Evolutionary conservation across 2,329 filamentous ascomycete genomes (phyloP).

Genomic region (Penicillium vulpinum): DNA sequence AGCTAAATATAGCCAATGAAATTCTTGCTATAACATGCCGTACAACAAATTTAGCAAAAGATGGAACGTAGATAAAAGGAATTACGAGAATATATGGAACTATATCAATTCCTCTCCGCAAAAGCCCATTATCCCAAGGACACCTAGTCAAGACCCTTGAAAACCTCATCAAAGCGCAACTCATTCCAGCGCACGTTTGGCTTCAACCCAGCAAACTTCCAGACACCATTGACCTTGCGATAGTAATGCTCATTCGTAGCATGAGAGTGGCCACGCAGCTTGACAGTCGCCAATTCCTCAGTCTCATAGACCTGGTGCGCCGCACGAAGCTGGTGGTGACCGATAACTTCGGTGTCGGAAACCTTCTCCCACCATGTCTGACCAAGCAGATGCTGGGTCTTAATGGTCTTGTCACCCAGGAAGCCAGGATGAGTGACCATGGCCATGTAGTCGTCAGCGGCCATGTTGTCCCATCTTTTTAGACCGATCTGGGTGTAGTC

Average conservation of each 20-base stretch:
- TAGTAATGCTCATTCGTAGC: slow-evolving; percentile 60
- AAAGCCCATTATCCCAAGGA: background rate
- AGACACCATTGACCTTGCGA: slow-evolving; percentile 58
- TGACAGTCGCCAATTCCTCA: slow-evolving; percentile 48
- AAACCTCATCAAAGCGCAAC: slow-evolving; percentile 60
- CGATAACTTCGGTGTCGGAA: slow-evolving; percentile 59
- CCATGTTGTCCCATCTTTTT: slow-evolving; percentile 62
- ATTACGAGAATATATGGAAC: background rate
- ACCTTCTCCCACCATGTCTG: slow-evolving; percentile 59
- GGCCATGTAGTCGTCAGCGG: slow-evolving; percentile 60
- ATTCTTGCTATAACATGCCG: background rate
- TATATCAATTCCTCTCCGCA: background rate
- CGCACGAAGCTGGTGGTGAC: slow-evolving; percentile 63
- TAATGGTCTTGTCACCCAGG: slow-evolving; percentile 61
- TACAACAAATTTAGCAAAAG: background rate
- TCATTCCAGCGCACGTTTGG: slow-evolving; percentile 60
- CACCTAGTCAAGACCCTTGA: slow-evolving; percentile 31
- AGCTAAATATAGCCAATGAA: background rate
- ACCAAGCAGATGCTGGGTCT: slow-evolving; percentile 66
- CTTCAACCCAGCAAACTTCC: slow-evolving; percentile 61
- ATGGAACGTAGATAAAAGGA: background rate
- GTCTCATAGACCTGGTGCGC: slow-evolving; percentile 63
- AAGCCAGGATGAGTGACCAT: slow-evolving; percentile 61
- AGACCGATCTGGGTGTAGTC: slow-evolving; percentile 69
- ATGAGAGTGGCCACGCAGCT: slow-evolving; percentile 62